phyloP scores from a whole-genome alignment of 345 rosid genomes.

The Gossypioides kirkii region DNA sequence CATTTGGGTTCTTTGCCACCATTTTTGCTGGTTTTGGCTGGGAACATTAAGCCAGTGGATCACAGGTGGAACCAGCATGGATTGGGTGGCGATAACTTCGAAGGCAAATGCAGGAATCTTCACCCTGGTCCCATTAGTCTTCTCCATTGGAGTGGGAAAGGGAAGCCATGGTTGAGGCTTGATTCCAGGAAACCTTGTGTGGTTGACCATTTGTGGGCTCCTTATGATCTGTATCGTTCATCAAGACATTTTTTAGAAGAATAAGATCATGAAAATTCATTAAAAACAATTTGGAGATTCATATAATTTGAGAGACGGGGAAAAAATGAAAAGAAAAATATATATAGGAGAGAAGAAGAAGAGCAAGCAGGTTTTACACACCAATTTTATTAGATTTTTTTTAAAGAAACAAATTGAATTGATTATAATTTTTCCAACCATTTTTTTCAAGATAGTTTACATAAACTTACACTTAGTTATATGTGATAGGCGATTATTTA shows the following conservation, averaged over 20 bases:
- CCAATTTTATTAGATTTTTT: not conserved
- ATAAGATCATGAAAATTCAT: not conserved
- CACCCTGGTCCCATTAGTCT: constrained; percentile 72
- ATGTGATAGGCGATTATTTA: too few relatives aligned
- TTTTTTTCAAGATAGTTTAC: too few relatives aligned
- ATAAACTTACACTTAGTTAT: too few relatives aligned
- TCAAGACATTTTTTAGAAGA: constrained; percentile 41
- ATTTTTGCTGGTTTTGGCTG: constrained; percentile 52
- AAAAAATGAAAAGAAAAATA: not conserved
- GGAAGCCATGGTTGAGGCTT: constrained; percentile 62
- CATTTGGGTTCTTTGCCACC: constrained; percentile 67
- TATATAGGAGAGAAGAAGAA: too few relatives aligned
- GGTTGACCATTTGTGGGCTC: constrained; percentile 69
- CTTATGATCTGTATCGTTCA: constrained; percentile 60
- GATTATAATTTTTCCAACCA: too few relatives aligned
- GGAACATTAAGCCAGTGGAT: constrained; percentile 53
- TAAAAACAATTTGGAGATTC: too few relatives aligned
- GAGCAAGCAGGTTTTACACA: not conserved
- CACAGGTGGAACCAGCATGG: constrained; percentile 79
- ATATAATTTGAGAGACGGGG: not conserved
- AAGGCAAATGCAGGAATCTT: constrained; percentile 52
- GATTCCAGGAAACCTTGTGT: constrained; percentile 55
- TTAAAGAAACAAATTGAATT: too few relatives aligned
- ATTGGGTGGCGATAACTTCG: constrained; percentile 59
- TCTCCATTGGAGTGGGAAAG: constrained; percentile 72